Evolutionary conservation across 2,329 filamentous ascomycete genomes (phyloP).

Genomic region (Aspergillus sp.): DNA sequence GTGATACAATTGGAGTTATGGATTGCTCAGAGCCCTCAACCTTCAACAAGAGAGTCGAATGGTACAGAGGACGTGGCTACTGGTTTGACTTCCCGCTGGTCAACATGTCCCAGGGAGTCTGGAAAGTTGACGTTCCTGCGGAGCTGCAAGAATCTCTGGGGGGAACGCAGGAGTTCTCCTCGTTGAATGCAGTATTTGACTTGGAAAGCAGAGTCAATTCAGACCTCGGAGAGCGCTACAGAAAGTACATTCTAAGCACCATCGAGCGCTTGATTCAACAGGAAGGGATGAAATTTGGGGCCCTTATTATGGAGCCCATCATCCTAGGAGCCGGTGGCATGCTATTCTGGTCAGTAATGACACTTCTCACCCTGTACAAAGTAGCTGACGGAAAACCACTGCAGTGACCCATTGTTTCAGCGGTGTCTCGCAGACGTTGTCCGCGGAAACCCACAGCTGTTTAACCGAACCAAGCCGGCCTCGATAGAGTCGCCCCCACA

Average conservation of each 20-base stretch:
- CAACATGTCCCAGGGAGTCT: conserved; percentile 64
- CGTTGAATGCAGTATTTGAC: conserved; percentile 62
- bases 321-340: conserved; percentile 82
- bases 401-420: conserved; percentile 80
- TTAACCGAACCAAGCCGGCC: conserved; percentile 39
- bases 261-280: conserved; percentile 54
- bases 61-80: conserved; percentile 75
- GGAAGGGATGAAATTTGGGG: conserved; percentile 69
- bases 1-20: conserved; percentile 87
- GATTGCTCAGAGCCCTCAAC: conserved; percentile 75
- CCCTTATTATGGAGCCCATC: conserved; percentile 76
- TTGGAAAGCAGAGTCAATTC: conserved; percentile 50
- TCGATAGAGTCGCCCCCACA: neutral
- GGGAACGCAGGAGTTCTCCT: conserved; percentile 44
- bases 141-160: conserved; percentile 51
- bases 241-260: conserved; percentile 56
- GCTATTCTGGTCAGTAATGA: conserved; percentile 67
- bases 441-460: conserved; percentile 59
- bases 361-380: neutral
- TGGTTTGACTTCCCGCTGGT: conserved; percentile 81
- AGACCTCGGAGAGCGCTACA: conserved; percentile 55
- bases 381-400: neutral
- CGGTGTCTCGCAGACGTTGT: conserved; percentile 67
- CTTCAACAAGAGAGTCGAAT: conserved; percentile 81
- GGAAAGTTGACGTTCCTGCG: conserved; percentile 62